A percentile compares a stretch with the other conserved stretches of the same genome.
These are phyloP conservation scores for Scutellaria baicalensis DNA, from an alignment of 257 asterid species.

Conservation along the genomic window DNA sequence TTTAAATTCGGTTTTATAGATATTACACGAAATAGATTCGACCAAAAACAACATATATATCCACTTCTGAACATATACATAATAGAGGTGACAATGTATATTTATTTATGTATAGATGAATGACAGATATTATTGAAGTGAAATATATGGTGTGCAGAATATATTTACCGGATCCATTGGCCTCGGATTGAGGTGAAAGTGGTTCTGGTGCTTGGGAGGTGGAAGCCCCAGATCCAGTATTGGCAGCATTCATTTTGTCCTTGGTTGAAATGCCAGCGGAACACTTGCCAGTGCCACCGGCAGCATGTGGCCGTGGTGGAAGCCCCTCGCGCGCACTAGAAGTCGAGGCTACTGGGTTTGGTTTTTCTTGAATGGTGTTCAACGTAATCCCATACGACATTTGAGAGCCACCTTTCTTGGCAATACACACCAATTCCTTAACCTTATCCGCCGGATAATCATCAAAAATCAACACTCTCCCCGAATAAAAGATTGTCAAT, in stretches of 20 bases:
- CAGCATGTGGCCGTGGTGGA: constrained; percentile 24
- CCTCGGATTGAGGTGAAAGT: constrained; percentile 22
- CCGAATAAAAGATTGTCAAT: constrained; percentile 63
- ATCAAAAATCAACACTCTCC: constrained; percentile 56
- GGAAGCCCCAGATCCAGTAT: constrained; percentile 16
- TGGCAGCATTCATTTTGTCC: constrained; percentile 6
- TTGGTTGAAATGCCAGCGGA: constrained; percentile 22
- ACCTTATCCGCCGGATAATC: constrained; percentile 50
- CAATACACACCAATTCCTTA: constrained; percentile 45
- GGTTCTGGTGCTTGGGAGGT: constrained; percentile 4
- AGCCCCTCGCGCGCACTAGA: constrained; percentile 17
- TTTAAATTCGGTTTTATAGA: too few relatives aligned
- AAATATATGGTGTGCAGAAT: not conserved
- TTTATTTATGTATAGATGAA: too few relatives aligned
- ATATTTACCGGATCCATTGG: constrained; percentile 36
- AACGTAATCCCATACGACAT: constrained; percentile 33
- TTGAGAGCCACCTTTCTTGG: constrained; percentile 36
- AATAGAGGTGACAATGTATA: too few relatives aligned
- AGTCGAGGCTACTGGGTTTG: not conserved
- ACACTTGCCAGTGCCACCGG: constrained; percentile 9
- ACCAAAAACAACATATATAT: too few relatives aligned
- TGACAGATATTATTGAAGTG: too few relatives aligned
- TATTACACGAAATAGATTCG: too few relatives aligned
- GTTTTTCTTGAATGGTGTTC: constrained; percentile 9
- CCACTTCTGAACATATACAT: too few relatives aligned